These are phyloP conservation scores for Avicennia marina DNA, from an alignment of 257 asterid species.

Conservation along the genomic window DNA sequence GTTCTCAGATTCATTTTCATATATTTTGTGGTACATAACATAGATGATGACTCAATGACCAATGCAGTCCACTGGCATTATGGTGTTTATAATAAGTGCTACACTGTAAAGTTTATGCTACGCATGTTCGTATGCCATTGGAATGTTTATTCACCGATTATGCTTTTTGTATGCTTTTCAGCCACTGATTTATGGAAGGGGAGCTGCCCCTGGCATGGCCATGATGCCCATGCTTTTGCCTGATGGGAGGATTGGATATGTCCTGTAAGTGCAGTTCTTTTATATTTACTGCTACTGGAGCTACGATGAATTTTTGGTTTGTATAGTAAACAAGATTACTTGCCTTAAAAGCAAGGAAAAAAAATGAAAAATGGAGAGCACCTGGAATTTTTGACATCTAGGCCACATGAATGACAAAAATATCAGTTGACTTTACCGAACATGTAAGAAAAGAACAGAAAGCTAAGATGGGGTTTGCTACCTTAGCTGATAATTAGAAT, in stretches of 20 bases:
- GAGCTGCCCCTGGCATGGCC: constrained; percentile 86
- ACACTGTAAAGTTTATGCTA: not conserved
- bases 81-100: not conserved
- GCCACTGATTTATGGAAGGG: constrained; percentile 69
- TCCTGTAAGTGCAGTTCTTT: constrained; percentile 62
- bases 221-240: constrained; percentile 99
- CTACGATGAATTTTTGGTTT: not conserved
- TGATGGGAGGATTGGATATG: constrained; percentile 99
- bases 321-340: no score
- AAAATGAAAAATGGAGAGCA: no score
- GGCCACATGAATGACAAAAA: no score
- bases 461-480: no score
- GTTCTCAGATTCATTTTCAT: not conserved
- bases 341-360: no score
- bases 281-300: not conserved
- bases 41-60: not conserved
- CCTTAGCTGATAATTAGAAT: no score
- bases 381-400: no score
- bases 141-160: not conserved
- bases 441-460: no score
- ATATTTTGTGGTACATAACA: no score
- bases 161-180: not conserved
- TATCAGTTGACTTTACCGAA: no score
- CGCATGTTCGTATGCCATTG: not conserved
- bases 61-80: not conserved